These are phyloP conservation scores for Cicer bijugum DNA, from an alignment of 306 rosid genomes.

Conservation along the genomic window DNA sequence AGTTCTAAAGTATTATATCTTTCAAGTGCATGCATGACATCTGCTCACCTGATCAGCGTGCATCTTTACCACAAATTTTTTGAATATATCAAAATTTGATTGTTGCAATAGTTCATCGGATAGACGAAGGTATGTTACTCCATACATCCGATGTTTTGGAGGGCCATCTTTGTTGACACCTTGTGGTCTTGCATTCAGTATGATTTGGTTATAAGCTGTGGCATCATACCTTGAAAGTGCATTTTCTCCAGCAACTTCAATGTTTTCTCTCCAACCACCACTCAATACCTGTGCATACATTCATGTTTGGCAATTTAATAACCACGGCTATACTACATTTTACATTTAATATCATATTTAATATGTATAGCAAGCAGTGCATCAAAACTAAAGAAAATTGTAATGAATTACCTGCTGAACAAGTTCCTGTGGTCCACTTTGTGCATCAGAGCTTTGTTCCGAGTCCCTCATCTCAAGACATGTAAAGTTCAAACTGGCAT, in stretches of 20 bases:
- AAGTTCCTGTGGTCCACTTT: conserved; percentile 70
- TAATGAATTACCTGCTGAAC: conserved; percentile 69
- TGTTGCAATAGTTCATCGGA: conserved; percentile 59
- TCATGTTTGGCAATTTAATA: conserved; percentile 29
- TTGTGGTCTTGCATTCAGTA: conserved; percentile 86
- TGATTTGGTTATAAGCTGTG: conserved; percentile 77
- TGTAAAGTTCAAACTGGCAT: conserved; percentile 72
- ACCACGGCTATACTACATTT: conserved; percentile 11
- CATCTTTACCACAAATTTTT: conserved; percentile 77
- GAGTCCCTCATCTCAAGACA: conserved; percentile 81
- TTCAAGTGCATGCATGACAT: conserved; percentile 26
- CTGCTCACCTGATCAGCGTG: conserved; percentile 84
- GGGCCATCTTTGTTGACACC: conserved; percentile 68
- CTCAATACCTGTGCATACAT: conserved; percentile 61
- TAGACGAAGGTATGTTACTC: conserved; percentile 80
- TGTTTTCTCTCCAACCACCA: conserved; percentile 82
- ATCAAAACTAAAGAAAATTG: neutral
- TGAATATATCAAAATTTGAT: conserved; percentile 63
- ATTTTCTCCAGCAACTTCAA: conserved; percentile 92
- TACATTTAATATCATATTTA: conserved; percentile 19
- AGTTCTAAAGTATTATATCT: neutral
- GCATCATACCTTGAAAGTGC: conserved; percentile 82
- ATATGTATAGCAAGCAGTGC: neutral
- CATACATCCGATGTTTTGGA: conserved; percentile 69
- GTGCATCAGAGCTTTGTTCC: conserved; percentile 64